Base-by-base conservation (phyloP, 2,329 filamentous ascomycete genomes). In the Stagonosporopsis vannaccii region DNA sequence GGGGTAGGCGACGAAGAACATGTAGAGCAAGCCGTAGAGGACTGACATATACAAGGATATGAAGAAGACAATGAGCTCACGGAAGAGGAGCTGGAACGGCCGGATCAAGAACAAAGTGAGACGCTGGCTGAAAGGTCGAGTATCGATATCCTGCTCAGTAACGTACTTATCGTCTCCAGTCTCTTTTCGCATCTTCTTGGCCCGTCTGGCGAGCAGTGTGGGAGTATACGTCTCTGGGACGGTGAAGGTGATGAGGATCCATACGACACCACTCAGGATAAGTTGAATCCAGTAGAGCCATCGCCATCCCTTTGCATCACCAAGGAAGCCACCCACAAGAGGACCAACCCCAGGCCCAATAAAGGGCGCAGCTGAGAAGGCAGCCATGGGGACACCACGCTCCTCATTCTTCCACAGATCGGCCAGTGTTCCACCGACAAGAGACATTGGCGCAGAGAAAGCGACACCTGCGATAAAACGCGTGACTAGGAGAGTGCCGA, bases 271-370 rank as follows among this genome's bases (percentile, higher is more conserved):
- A 23, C 89, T 81, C 12, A 95, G 72, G 68, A 96, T 96, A 11
- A 95, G 80, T 70, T 94, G 91, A 65, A 96, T 85, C 89, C 90
- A 94, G 79, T 95, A 95, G 0, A 95, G 80, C 90, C 90, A 95
- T 62, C 91, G 80, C 91, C 91, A 95, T 33, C 88, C 88, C 0
- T 81, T 77, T 0, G 84, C 84, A 64, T 92, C 89, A 7, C 84
- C 83, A 1, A 95, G 80, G 71, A 87, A 96, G 2, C 72, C 92
- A 62, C 92, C 92, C 6, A 89, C 83, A 0, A 96, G 63, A 13
- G 79, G 79, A 4, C 77, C 72, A n/a, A 79, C 87, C 1, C 90
- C 90, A 44, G 91, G 91, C 0, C 91, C 91, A 40, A 94, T 83
- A 71, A 95, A 95, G 0, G 91, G 91, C 0, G 91, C 91, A 2